Conservation (phyloP, 495 filamentous ascomycete species). For the Penicillium mononematosum region DNA sequence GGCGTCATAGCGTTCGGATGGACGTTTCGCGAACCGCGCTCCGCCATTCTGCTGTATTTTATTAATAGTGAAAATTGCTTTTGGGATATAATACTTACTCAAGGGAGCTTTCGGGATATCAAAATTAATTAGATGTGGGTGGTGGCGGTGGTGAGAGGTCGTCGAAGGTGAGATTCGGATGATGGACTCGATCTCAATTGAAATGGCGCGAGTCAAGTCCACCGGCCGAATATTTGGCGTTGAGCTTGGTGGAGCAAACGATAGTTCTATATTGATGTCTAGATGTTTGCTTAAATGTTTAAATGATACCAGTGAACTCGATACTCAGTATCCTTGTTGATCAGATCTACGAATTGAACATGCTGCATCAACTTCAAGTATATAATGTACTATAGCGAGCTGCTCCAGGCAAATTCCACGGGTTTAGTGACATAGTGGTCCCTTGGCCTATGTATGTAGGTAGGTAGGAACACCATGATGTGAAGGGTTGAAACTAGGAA, state of each 20-base stretch:
- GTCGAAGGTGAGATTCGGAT: neutral
- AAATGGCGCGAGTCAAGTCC: neutral
- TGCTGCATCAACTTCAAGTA: neutral
- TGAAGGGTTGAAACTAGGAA: too few species aligned
- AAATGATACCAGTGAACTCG: neutral
- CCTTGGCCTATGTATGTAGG: too few species aligned
- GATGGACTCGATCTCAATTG: neutral
- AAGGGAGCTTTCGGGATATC: neutral
- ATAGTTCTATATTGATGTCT: neutral
- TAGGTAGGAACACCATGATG: too few species aligned
- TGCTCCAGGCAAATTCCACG: neutral
- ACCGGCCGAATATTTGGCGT: neutral
- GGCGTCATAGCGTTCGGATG: neutral
- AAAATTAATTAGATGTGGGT: neutral
- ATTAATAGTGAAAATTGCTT: neutral
- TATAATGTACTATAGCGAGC: neutral
- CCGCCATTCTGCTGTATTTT: neutral
- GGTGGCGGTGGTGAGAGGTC: neutral
- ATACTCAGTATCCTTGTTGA: neutral
- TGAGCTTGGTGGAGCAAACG: neutral
- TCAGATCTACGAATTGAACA: neutral
- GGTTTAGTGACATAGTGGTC: too few species aligned
- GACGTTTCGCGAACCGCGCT: neutral
- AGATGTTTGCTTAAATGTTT: neutral
- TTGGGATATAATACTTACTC: neutral